phyloP scores from a whole-genome alignment of 2,329 filamentous ascomycete genomes.

The Cladosporium sp. region DNA sequence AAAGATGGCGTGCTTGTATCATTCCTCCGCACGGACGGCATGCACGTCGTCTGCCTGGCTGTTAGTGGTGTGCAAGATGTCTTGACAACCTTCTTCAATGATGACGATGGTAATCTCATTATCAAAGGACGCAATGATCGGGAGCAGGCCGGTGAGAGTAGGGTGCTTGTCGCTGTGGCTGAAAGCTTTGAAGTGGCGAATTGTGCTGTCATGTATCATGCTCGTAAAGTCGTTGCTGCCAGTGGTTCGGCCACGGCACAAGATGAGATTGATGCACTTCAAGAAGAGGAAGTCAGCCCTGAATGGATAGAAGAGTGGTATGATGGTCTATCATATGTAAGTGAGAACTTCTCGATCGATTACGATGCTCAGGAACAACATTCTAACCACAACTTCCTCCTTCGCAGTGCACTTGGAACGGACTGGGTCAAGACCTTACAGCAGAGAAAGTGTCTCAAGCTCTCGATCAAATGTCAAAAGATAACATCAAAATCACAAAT shows the following conservation, averaged over 20 bases:
- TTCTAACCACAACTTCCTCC: background rate
- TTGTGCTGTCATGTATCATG: conserved; percentile 80
- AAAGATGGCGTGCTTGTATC: conserved; percentile 75
- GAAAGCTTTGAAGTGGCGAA: conserved; percentile 70
- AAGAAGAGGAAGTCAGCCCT: conserved; percentile 46
- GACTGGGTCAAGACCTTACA: conserved; percentile 75
- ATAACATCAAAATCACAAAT: conserved; percentile 72
- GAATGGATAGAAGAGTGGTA: conserved; percentile 85
- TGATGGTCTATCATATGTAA: conserved; percentile 74
- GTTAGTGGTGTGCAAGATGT: conserved; percentile 71
- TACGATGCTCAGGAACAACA: too few relatives aligned
- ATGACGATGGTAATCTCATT: conserved; percentile 60
- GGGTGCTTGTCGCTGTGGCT: conserved; percentile 67
- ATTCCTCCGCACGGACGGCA: conserved; percentile 68
- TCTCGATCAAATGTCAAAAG: conserved; percentile 64
- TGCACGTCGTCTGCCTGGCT: conserved; percentile 72
- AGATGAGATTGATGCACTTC: conserved; percentile 43
- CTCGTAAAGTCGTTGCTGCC: conserved; percentile 58
- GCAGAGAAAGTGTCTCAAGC: conserved; percentile 75
- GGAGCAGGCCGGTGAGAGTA: conserved; percentile 49
- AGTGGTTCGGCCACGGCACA: conserved; percentile 41
- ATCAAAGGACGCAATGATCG: conserved; percentile 71
- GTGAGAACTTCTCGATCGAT: background rate
- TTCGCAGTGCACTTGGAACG: conserved; percentile 81
- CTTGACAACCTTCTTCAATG: conserved; percentile 64